Evolutionary conservation across 2,329 filamentous ascomycete genomes (phyloP), one percentile per base, ranked within the genome.

Genomic region (Fusarium sp.): DNA sequence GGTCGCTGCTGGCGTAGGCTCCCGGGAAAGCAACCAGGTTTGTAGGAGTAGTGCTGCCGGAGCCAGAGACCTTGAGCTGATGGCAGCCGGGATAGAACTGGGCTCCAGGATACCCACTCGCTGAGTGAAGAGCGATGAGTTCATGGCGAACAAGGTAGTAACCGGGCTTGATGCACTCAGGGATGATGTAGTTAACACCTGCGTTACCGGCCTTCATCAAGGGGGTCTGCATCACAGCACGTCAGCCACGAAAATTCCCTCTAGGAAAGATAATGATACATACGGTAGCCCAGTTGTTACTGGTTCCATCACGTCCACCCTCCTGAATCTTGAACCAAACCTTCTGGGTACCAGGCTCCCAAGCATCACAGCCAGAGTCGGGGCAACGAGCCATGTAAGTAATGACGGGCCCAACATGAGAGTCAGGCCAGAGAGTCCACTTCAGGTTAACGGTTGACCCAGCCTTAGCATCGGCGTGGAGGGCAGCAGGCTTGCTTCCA

Each of bases 351-450:
- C 80, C 81, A 8, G 85, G 85, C 58, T 80, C 75, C 71, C 80
- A 87, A 52, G 77, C 76, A 52, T 82, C 80, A 73, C 85, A 88
- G 2, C 85, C 81, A 0, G 77, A 73, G 41, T 84, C 82, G 0
- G 85, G 84, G 74, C 87, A 89, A 33, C 80, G 78, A 6, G 87
- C 87, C 85, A 89, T 87, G 71, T 88, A 88, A 1, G 86, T 88
- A 56, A 88, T 78, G 2, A 84, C 74, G 2, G 86, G 86, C 0
- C 87, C 86, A 29, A 84, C 77, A 59, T 87, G 85, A 7, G 78
- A 82, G 10, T 82, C 80, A 1, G 81, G 80, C 81, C 81, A 83
- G 3, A 82, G 70, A 7, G 86, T 88, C 86, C 87, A 89, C 54
- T 78, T 77, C 5, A 89, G 79, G 11, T 80, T 82, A 35, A 88